phyloP scores from a whole-genome alignment of 2,329 filamentous ascomycete species.

The Colletotrichum endophyticum region DNA sequence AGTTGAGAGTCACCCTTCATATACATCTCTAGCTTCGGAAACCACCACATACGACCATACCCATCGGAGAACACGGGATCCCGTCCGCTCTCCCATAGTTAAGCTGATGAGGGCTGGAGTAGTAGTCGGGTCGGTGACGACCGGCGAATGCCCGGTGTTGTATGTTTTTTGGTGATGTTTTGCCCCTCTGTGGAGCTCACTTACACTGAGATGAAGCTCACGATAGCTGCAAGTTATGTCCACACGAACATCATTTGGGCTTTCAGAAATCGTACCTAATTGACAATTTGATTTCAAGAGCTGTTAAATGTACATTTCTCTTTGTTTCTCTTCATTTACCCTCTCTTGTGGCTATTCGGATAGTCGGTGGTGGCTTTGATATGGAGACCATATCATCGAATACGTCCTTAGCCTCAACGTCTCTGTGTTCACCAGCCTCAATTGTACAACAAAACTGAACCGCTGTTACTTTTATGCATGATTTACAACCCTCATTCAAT shows the following conservation, averaged over 20 bases:
- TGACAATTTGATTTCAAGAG: neutral
- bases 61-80: conserved; percentile 8
- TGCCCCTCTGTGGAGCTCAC: neutral
- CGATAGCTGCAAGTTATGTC: neutral
- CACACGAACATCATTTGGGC: neutral
- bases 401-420: neutral
- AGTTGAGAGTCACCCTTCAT: neutral
- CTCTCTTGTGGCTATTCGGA: neutral
- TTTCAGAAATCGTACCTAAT: neutral
- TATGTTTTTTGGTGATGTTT: conserved; percentile 1
- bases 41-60: conserved; percentile 3
- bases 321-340: neutral
- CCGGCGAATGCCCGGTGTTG: conserved; percentile 11
- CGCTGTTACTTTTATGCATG: neutral
- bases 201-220: neutral
- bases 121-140: conserved; percentile 13
- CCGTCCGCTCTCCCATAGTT: conserved; percentile 12
- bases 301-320: neutral
- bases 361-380: neutral
- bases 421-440: neutral
- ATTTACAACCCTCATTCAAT: neutral
- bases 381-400: neutral
- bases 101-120: conserved; percentile 1
- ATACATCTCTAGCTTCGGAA: neutral
- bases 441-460: neutral